Evolutionary conservation across 306 rosid species (phyloP), one percentile per base, ranked within the genome.

Genomic region (Corylus avellana): DNA sequence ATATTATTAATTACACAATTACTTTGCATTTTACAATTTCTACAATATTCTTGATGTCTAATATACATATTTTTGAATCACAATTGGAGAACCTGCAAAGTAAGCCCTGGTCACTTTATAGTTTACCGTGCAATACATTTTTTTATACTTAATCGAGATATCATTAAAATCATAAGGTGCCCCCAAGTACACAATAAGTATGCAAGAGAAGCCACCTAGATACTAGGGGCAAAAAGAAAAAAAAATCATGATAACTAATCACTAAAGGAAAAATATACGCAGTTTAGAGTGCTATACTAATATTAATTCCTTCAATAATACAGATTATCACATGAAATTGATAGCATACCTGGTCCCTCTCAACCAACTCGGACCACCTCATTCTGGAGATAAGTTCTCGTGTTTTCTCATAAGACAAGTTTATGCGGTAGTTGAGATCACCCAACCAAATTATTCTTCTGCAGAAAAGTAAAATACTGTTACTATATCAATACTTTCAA

Each of bases 381-480:
- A 84, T 92, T 83, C 81, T 88, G 74, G 90, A 86, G 72, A 94
- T 87, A 57, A 88, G 90, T 68, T 87, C 94, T 86, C 82, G 87
- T 53, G 97, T 87, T 85, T 86, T 86, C 79, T 90, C 92, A 85
- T 88, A 88, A 12, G 97, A 67, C 86, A 92, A 75, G 84, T 87
- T 91, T 85, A 94, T 78, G 7, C 98, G 97, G 86, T 94, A 94
- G 75, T 94, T 94, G 83, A 92, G 88, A 82, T 94, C 98, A 27
- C 98, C 98, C 84, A 92, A 80, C 97, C 98, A 94, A 78, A 94
- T 91, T 80, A 91, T 91, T 85, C 82, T 83, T 85, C 98, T 94
- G 95, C 89, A 81, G 77, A 80, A 64, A 73, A 77, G 78, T 59
- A 75, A 51, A 71, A 54, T 32, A 69, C 35, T 73, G 59, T 83